These are phyloP conservation scores for Rhypophila decipiens DNA, from an alignment of 495 filamentous ascomycete genomes.

Conservation along the genomic window DNA sequence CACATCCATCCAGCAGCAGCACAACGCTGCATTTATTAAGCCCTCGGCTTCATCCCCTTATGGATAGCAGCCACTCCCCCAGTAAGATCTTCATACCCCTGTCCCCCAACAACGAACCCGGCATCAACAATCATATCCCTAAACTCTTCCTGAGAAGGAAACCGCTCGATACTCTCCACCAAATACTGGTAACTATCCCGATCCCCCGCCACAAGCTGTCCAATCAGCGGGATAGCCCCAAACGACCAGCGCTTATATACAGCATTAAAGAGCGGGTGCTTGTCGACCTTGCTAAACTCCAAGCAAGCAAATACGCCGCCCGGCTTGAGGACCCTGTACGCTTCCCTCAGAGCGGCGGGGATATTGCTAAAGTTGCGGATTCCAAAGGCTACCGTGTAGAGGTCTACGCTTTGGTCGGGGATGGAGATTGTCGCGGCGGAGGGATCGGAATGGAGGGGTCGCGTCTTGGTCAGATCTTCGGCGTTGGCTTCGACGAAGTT, in stretches of 20 bases:
- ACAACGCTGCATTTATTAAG: too few relatives aligned
- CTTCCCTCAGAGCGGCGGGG: constrained; percentile 68
- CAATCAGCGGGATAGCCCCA: constrained; percentile 86
- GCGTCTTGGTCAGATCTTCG: constrained; percentile 50
- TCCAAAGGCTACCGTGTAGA: constrained; percentile 97
- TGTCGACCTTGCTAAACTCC: constrained; percentile 84
- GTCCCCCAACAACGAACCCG: constrained; percentile 77
- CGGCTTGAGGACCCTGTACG: constrained; percentile 81
- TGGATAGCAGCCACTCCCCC: constrained; percentile 92
- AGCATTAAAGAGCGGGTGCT: constrained; percentile 62
- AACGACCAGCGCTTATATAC: constrained; percentile 97
- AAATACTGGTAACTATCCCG: constrained; percentile 96
- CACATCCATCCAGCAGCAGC: too few relatives aligned
- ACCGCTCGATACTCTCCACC: constrained; percentile 94
- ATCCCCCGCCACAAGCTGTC: constrained; percentile 90
- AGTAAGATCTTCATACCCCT: constrained; percentile 82
- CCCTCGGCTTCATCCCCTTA: constrained; percentile 96
- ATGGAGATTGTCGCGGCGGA: constrained; percentile 29
- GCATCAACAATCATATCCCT: constrained; percentile 80
- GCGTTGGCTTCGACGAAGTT: constrained; percentile 86
- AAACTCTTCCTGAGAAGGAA: constrained; percentile 80
- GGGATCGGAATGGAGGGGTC: constrained; percentile 9
- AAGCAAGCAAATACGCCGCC: constrained; percentile 96
- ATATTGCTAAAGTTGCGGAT: constrained; percentile 96
- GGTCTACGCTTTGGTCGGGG: constrained; percentile 60